phyloP scores from a whole-genome alignment of 1,284 basidiomycete genomes.

The Afroboletus lepidellus region DNA sequence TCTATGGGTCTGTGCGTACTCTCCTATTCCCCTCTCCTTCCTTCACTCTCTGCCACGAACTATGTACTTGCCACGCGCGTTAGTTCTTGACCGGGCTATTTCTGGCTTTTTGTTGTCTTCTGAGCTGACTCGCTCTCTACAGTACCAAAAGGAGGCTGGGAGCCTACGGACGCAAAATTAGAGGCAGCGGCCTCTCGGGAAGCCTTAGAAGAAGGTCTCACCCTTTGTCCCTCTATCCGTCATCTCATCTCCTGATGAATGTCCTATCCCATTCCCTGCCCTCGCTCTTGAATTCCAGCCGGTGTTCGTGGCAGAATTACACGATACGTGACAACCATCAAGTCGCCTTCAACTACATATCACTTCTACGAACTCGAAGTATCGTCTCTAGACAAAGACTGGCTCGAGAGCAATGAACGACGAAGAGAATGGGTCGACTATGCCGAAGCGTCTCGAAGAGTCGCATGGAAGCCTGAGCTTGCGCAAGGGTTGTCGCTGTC shows the following conservation, averaged over 20 bases:
- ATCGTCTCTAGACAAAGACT: slow-evolving; percentile 64
- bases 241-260: slow-evolving; percentile 63
- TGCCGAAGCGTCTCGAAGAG: slow-evolving; percentile 65
- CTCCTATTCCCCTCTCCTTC: slow-evolving; percentile 10
- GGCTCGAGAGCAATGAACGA: slow-evolving; percentile 75
- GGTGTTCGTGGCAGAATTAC: slow-evolving; percentile 78
- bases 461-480: slow-evolving; percentile 79
- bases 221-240: slow-evolving; percentile 75
- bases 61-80: slow-evolving; percentile 8
- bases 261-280: slow-evolving; percentile 45
- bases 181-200: slow-evolving; percentile 84
- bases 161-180: slow-evolving; percentile 70
- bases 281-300: slow-evolving; percentile 48
- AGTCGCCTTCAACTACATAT: slow-evolving; percentile 72
- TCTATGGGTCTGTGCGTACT: slow-evolving; percentile 79
- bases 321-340: slow-evolving; percentile 74
- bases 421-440: slow-evolving; percentile 83
- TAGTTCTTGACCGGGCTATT: slow-evolving; percentile 9
- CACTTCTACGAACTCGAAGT: slow-evolving; percentile 88
- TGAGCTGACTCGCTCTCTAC: slow-evolving; percentile 14
- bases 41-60: slow-evolving; percentile 1
- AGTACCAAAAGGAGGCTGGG: slow-evolving; percentile 89
- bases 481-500: slow-evolving; percentile 68
- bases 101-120: slow-evolving; percentile 5
- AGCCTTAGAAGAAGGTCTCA: slow-evolving; percentile 90